Evolutionary conservation across 768 basidiomycete genomes (phyloP).

Genomic region (Phylloporus scabripes): DNA sequence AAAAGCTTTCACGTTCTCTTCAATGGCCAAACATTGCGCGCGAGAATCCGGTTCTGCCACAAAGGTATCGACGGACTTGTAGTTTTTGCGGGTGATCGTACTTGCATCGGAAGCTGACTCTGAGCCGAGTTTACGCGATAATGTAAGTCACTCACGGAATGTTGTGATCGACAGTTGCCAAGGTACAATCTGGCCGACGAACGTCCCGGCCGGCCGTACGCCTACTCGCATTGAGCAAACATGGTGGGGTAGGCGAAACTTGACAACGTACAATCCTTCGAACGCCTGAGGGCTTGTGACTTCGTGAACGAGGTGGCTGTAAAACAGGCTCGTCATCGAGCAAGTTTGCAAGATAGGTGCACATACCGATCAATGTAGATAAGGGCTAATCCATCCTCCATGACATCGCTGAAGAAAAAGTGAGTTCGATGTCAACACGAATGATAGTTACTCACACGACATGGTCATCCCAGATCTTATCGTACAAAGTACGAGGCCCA

Average conservation of each 20-base stretch:
- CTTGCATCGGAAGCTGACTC: slow-evolving; percentile 31
- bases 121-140: background rate
- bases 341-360: background rate
- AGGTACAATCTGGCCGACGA: slow-evolving; percentile 80
- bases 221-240: slow-evolving; percentile 31
- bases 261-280: slow-evolving; percentile 63
- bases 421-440: slow-evolving; percentile 11
- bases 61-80: slow-evolving; percentile 63
- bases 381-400: slow-evolving; percentile 72
- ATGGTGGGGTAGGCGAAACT: background rate
- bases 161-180: slow-evolving; percentile 87
- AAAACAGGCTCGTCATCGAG: background rate
- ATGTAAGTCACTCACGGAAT: slow-evolving; percentile 55
- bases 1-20: slow-evolving; percentile 88
- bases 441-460: slow-evolving; percentile 57
- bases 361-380: slow-evolving; percentile 77
- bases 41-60: slow-evolving; percentile 83
- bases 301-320: slow-evolving; percentile 71
- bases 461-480: slow-evolving; percentile 98
- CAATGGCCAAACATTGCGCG: slow-evolving; percentile 75
- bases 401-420: slow-evolving; percentile 46
- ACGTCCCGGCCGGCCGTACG: slow-evolving; percentile 72
- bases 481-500: slow-evolving; percentile 85
- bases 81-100: slow-evolving; percentile 69
- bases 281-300: slow-evolving; percentile 94